Conservation (phyloP, 1,284 basidiomycete genomes). For the Fomitiporia mediterranea region DNA sequence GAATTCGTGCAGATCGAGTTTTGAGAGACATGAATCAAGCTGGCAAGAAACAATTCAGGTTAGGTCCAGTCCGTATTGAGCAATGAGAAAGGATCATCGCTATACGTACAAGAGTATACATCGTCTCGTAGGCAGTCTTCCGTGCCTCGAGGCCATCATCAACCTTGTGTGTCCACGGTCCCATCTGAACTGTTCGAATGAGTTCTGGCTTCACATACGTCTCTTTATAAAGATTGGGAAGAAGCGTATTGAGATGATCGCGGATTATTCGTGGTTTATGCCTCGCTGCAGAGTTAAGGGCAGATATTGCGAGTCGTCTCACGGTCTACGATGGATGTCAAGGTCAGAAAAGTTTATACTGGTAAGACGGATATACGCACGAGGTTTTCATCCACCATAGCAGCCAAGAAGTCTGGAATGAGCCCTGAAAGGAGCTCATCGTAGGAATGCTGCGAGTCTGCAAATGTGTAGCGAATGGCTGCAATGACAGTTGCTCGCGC, state of each 20-base stretch:
- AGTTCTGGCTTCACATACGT: slow-evolving; percentile 78
- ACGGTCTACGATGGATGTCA: slow-evolving; percentile 55
- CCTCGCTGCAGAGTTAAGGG: slow-evolving; percentile 90
- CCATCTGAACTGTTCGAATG: slow-evolving; percentile 94
- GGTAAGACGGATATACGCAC: slow-evolving; percentile 42
- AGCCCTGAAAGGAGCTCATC: slow-evolving; percentile 85
- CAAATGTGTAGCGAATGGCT: slow-evolving; percentile 93
- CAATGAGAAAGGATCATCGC: not conserved
- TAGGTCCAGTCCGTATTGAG: too few relatives aligned
- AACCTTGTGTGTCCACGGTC: slow-evolving; percentile 94
- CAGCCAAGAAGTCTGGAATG: slow-evolving; percentile 85
- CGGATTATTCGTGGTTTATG: slow-evolving; percentile 90
- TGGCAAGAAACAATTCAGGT: slow-evolving; percentile 33
- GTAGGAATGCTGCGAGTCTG: slow-evolving; percentile 77
- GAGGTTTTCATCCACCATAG: slow-evolving; percentile 83
- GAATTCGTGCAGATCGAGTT: slow-evolving; percentile 84
- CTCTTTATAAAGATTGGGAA: slow-evolving; percentile 85
- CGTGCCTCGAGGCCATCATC: slow-evolving; percentile 93
- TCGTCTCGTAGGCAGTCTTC: slow-evolving; percentile 95
- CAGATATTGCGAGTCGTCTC: slow-evolving; percentile 80
- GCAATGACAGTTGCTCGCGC: slow-evolving; percentile 89
- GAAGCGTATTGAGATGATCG: slow-evolving; percentile 72
- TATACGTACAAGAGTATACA: slow-evolving; percentile 82
- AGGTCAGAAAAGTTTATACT: slow-evolving; percentile 8
- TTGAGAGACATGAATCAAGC: slow-evolving; percentile 86